Evolutionary conservation across 202 grass and related monocot species (phyloP), one percentile per base, ranked within the genome.

Genomic region (Digitaria exilis): DNA sequence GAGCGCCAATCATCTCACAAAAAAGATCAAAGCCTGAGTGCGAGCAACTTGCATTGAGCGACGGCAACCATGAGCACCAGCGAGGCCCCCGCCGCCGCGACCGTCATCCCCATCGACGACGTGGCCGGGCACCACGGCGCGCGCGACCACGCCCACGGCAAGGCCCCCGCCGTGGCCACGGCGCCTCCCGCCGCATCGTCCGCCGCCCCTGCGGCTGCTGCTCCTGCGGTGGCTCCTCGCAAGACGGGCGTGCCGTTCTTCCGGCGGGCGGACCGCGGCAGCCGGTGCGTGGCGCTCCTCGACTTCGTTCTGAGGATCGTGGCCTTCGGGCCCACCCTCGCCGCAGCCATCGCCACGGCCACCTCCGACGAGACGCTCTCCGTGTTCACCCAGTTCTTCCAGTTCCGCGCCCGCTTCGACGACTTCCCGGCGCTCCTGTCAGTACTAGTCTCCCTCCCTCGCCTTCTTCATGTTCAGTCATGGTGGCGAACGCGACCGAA

Each of bases 381-480:
- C 65, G 92, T 98, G 51, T 93, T 96, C 93, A 96, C 96, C 73
- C 64, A 94, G 75, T 87, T 82, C 77, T 98, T 86, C 80, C 96
- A 98, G 91, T 98, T 98, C 83, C 96, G 63, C 80, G 93, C 93
- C 50, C 81, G 90, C 74, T 98, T 79, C 80, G 82, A 90, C 42
- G 96, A 98, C 82, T 95, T 98, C 70, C 96, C 96, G 18, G 89
- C 91, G 8, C 82, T 98, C 73, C 83, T 73, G 96, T 98, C 44
- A 45, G 88, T 81, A 44, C 85, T 82, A 56, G 21, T 43, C 50
- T 22, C 19, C 32, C 64, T 4, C 65, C n/a, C 14, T 45, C 42
- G 1, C 37, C 39, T 39, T 39, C 37, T 39, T 39, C 37, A 39
- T 39, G 37, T 7, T 39, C n/a, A n/a, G n/a, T n/a, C 37, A 39